Base-by-base conservation (phyloP, 2,329 filamentous ascomycete species). In the Celoporthe dispersa region DNA sequence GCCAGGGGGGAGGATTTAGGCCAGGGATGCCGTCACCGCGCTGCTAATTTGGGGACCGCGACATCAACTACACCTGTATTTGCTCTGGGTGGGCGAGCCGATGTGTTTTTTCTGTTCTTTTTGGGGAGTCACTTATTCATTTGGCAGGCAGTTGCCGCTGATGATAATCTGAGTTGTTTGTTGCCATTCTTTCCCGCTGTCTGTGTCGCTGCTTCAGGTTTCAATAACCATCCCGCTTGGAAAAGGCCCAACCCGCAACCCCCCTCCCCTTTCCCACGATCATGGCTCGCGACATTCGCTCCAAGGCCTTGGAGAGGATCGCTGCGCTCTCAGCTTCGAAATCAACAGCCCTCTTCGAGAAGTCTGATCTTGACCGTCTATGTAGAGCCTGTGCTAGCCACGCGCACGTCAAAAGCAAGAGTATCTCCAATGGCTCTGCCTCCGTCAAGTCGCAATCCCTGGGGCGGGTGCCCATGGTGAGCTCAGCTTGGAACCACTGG, bases 301-400 rank as follows among this genome's bases (percentile, higher is more conserved):
- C 86, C 73, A 84, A 84, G 77, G 89, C 89, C 74, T 82, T 91
- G 69, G 83, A 90, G 79, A 90, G 89, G 81, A 90, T 91, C 74
- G 89, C 89, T 57, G 84, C 85, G 61, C 83, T 91, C 67, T 90
- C 89, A 19, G 87, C 88, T 37, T 82, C 84, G 57, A 86, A 82
- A 77, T 81, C 87, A 25, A 79, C 82, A 60, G 81, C 84, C 16
- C 82, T 86, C 1, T 88, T 88, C 74, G 88, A 91, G 75, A 84
- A 85, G 77, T 89, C 88, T 64, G 89, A 91, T 73, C 84, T 91
- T 68, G 88, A 90, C 73, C 84, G 85, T 71, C 80, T 91, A 35
- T 91, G 87, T 77, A 86, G 81, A 77, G 88, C 87, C 67, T 88
- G 86, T 67, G 83, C 86, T 68, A 81, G 81, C 57, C 82, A 83